Percentiles rank a stretch among this genome's conserved stretches.
Evolutionary conservation across 1,139 yeast species (phyloP).

Genomic region (Magnusiomyces sp.): DNA sequence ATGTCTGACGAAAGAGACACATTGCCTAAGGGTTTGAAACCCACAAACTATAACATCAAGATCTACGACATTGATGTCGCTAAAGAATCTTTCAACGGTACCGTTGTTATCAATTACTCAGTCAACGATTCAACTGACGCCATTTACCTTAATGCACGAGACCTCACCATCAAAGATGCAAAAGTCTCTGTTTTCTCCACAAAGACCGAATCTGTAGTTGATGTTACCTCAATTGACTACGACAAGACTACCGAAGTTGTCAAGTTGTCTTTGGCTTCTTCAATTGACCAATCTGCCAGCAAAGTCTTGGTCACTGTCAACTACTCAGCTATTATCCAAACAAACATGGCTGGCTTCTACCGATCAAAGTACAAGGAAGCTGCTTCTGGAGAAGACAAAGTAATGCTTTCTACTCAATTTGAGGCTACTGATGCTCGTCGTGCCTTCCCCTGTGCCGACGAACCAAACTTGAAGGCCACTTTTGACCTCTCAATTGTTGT

Average conservation of each 20-base stretch:
- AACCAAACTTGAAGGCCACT: conserved; percentile 75
- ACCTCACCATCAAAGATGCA: conserved; percentile 17
- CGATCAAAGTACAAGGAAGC: conserved; percentile 54
- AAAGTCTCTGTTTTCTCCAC: conserved; percentile 18
- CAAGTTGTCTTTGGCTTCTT: conserved; percentile 23
- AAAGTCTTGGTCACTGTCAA: conserved; percentile 32
- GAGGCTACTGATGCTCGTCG: conserved; percentile 87
- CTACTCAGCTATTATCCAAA: conserved; percentile 45
- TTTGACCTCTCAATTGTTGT: conserved; percentile 61
- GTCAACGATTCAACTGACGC: conserved; percentile 32
- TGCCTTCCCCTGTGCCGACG: conserved; percentile 88
- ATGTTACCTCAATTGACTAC: conserved; percentile 18
- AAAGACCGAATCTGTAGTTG: conserved; percentile 20
- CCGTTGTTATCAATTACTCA: conserved; percentile 41
- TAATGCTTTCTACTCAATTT: conserved; percentile 77
- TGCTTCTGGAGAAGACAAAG: conserved; percentile 45
- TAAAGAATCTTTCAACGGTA: conserved; percentile 44
- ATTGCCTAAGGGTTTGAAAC: conserved; percentile 46
- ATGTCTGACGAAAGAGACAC: conserved; percentile 39
- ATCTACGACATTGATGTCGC: conserved; percentile 41
- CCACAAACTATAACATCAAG: conserved; percentile 36
- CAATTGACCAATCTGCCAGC: conserved; percentile 22
- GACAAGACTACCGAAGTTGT: conserved; percentile 31
- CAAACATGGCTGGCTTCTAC: conserved; percentile 82
- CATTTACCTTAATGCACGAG: conserved; percentile 28